Conservation (phyloP, 768 basidiomycete species). For the Pleurotus sapidus region DNA sequence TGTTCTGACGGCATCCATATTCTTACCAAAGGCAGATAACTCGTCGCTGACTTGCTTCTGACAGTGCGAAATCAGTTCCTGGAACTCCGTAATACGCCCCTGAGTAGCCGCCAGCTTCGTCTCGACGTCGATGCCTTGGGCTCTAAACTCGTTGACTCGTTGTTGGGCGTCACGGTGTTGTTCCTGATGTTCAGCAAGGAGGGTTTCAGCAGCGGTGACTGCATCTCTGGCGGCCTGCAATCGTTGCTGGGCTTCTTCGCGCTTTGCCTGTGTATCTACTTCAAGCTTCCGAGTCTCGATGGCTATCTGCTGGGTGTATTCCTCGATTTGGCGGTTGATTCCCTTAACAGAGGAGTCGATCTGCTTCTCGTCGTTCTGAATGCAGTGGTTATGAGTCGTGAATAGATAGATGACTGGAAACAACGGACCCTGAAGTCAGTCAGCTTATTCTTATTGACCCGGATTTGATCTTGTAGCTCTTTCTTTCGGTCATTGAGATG, state of each 20-base stretch:
- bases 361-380: constrained; percentile 47
- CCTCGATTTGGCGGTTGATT: constrained; percentile 29
- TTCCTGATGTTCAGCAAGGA: constrained; percentile 13
- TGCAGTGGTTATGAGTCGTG: constrained; percentile 2
- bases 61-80: constrained; percentile 48
- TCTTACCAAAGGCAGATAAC: constrained; percentile 58
- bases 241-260: constrained; percentile 51
- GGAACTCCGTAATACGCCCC: constrained; percentile 40
- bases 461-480: constrained; percentile 43
- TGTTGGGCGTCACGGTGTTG: constrained; percentile 9
- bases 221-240: constrained; percentile 43
- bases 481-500: constrained; percentile 35
- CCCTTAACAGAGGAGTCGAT: constrained; percentile 40
- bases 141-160: constrained; percentile 23
- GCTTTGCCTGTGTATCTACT: constrained; percentile 57
- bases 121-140: constrained; percentile 35
- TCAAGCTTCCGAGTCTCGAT: constrained; percentile 54
- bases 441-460: constrained; percentile 42
- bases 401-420: background rate
- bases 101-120: constrained; percentile 26
- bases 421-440: constrained; percentile 40
- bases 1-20: constrained; percentile 56
- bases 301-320: constrained; percentile 45
- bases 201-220: constrained; percentile 34
- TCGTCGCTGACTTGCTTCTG: constrained; percentile 53